Evolutionary conservation across 805 yeast genomes (phyloP), one percentile per base, ranked within the genome.

Genomic region (Saitoella complicata): DNA sequence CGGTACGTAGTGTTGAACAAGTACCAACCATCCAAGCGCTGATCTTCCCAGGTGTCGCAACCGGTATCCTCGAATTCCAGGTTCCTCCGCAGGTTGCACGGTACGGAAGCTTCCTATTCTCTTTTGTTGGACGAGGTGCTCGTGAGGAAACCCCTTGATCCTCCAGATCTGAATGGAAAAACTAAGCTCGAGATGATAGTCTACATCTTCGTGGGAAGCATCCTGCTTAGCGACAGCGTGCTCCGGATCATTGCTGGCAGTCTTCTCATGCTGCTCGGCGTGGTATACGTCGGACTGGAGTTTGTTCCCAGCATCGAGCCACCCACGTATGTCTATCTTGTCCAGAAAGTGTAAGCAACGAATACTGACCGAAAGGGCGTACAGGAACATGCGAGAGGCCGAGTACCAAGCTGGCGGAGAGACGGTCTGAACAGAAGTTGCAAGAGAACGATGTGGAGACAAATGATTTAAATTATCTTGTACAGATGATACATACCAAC

Each of bases 301-400:
- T 78, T 80, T 42, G 61, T 81, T 31, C 85, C 87, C 12, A 72
- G 80, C 48, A 66, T 83, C 38, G 78, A 81, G 44, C 80, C 86
- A 31, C 95, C 95, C 12, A 80, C 73, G 21, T 21, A 21, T 21
- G 21, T 21, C 21, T 4, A 21, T 21, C 21, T 2, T 21, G 21
- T 21, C 21, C 21, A 21, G 21, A 4, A 21, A 21, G 21, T 21
- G 21, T 21, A 21, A 21, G 21, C 21, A 21, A 21, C 21, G 21
- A 21, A 21, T 21, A 21, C 21, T 21, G 21, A 21, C 4, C 21
- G 21, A 21, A 21, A 21, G 21, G 21, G 21, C 21, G 21, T 21
- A 21, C 21, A 21, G 21, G 21, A 21, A 21, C 21, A 21, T 21
- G 21, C 21, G 21, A 21, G 21, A 21, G 21, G 21, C 21, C 21